A percentile compares a stretch with the other conserved stretches of the same genome.
Evolutionary conservation across 176 grass and related monocot genomes (phyloP).

Genomic region (Sorghum bicolor): DNA sequence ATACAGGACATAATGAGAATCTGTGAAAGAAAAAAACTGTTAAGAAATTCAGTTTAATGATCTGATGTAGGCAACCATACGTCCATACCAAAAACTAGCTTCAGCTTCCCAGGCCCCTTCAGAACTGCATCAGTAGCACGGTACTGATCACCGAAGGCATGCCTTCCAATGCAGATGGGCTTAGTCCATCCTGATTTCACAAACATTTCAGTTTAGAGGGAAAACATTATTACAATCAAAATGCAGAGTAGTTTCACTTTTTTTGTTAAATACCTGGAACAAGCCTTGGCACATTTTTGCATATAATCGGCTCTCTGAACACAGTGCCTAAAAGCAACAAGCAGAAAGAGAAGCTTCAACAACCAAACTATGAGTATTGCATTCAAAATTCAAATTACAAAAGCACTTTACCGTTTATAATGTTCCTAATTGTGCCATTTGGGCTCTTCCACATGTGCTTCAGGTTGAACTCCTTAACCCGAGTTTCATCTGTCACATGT

Average conservation of each 20-base stretch:
- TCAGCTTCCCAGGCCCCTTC: conserved; percentile 97
- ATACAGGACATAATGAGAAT: background rate
- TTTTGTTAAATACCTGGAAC: conserved; percentile 72
- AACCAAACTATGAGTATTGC: conserved; percentile 15
- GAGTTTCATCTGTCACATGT: conserved; percentile 63
- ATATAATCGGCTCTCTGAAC: conserved; percentile 97
- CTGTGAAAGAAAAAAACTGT: background rate
- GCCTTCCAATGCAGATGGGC: conserved; percentile 99
- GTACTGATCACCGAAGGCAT: conserved; percentile 98
- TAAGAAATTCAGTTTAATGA: background rate
- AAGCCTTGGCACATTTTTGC: conserved; percentile 86
- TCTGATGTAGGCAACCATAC: conserved; percentile 14
- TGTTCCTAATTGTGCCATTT: conserved; percentile 97
- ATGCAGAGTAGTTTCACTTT: background rate
- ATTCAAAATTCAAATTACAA: conserved; percentile 29
- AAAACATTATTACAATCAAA: conserved; percentile 10
- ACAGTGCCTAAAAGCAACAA: conserved; percentile 67
- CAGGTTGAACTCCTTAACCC: conserved; percentile 85
- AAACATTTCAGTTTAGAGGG: conserved; percentile 14
- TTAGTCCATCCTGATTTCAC: conserved; percentile 87
- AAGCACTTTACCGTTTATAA: conserved; percentile 65
- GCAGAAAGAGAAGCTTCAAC: conserved; percentile 20
- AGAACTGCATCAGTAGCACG: conserved; percentile 90
- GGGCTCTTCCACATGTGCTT: conserved; percentile 96
- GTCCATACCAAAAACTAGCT: conserved; percentile 85